A percentile compares a stretch with the other conserved stretches of the same genome.
These are phyloP conservation scores for Lagenaria siceraria DNA, from an alignment of 306 rosid species.

Conservation along the genomic window DNA sequence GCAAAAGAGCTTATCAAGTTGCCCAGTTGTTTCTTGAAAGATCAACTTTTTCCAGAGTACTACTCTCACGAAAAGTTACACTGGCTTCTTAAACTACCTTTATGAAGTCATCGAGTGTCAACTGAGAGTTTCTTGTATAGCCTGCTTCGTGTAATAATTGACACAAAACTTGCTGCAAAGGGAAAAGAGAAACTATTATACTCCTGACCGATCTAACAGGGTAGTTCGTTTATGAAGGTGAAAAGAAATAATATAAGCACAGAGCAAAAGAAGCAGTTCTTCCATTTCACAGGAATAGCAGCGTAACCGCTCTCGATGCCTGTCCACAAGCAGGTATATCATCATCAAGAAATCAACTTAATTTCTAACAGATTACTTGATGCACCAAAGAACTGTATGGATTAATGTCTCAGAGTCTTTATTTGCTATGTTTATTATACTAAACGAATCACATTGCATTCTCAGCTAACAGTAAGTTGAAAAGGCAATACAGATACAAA, in stretches of 20 bases:
- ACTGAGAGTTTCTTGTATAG: conserved; percentile 45
- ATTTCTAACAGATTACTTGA: background rate
- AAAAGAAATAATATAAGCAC: background rate
- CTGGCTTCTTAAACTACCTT: conserved; percentile 26
- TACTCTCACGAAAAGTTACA: no score
- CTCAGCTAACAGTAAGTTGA: background rate
- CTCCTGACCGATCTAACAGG: background rate
- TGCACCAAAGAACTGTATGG: background rate
- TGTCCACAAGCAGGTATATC: background rate
- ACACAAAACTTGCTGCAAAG: conserved; percentile 50
- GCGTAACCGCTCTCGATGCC: background rate
- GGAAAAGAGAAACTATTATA: conserved; percentile 7
- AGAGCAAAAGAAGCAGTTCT: background rate
- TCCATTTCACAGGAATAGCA: background rate
- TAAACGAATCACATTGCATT: background rate
- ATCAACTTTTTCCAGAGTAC: no score
- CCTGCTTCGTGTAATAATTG: conserved; percentile 69
- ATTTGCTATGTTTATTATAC: background rate
- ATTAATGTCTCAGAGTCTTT: background rate
- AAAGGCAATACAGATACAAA: background rate
- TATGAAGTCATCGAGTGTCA: conserved; percentile 52
- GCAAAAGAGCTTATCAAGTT: background rate
- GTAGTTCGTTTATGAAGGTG: background rate
- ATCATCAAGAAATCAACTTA: background rate
- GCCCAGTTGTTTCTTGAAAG: background rate